These are phyloP conservation scores for Hypoxylon sp. DNA, from an alignment of 2,329 filamentous ascomycete species.

Conservation along the genomic window DNA sequence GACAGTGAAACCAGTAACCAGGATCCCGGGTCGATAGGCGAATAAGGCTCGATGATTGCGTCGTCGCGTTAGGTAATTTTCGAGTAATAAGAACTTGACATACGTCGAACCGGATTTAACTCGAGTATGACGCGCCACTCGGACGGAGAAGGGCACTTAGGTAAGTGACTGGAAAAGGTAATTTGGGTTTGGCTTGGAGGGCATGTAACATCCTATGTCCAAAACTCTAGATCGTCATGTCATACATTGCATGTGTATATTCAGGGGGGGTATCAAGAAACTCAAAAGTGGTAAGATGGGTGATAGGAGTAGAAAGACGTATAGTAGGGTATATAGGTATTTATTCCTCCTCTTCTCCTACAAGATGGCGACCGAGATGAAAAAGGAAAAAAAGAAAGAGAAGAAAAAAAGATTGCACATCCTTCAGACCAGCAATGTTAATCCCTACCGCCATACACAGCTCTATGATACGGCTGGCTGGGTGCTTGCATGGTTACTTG, in stretches of 20 bases:
- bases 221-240: conserved; percentile 25
- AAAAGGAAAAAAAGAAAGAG: conserved; percentile 7
- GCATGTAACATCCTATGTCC: conserved; percentile 17
- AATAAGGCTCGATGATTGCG: too few relatives aligned
- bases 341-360: not conserved
- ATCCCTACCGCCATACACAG: not conserved
- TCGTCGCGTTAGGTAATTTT: conserved; percentile 26
- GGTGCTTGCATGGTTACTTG: not conserved
- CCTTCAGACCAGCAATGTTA: conserved; percentile 13
- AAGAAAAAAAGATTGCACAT: conserved; percentile 23
- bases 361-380: conserved; percentile 1
- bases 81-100: conserved; percentile 25
- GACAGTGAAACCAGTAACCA: conserved; percentile 5
- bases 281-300: not conserved
- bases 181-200: conserved; percentile 16
- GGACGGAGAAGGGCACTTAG: conserved; percentile 5
- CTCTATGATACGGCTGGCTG: not conserved
- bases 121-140: conserved; percentile 22
- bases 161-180: conserved; percentile 5
- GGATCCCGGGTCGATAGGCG: not conserved
- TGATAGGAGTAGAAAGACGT: not conserved
- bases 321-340: too few relatives aligned
- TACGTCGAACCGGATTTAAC: conserved; percentile 8
- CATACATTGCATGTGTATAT: conserved; percentile 3
- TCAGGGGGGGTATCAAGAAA: not conserved